Evolutionary conservation across 1,284 basidiomycete genomes (phyloP), one percentile per base, ranked within the genome.

Genomic region (Ustilago sp.): DNA sequence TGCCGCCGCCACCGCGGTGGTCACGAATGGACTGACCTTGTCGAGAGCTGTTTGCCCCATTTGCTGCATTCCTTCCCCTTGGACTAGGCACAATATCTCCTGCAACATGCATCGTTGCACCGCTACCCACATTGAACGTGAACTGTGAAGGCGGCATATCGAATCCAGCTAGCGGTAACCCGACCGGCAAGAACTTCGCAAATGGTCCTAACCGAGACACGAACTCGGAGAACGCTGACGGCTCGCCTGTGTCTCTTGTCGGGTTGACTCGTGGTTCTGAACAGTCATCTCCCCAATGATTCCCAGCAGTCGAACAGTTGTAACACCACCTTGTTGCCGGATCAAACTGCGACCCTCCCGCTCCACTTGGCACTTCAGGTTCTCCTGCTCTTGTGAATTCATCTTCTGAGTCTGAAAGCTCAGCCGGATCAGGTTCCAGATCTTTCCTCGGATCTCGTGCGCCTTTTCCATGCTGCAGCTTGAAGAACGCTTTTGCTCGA

Each of bases 201-300:
- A 93, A 95, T 6, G 94, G 94, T 0, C 94, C 93, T 0, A 89
- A 88, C 55, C 89, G 88, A 11, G 90, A 88, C 81, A 93, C 92
- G 80, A 90, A 88, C 31, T 87, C 86, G 73, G 92, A 90, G 86
- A 95, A 96, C 2, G 93, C 93, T 3, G 92, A 93, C 15, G 89
- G 89, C 74, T 92, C 84, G 41, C 70, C 90, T 43, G 86, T 84
- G 0, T 91, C 89, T 43, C 87, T 83, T 68, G 90, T 90, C 32
- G 86, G 85, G 13, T 87, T 88, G 70, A 88, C 89, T 2, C 89
- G 87, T 2, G 89, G 83, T 43, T 89, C 88, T 34, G 89, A 86
- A 78, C 94, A 96, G 84, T 95, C 94, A 83, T 96, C 94, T 51
- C 94, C 94, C 84, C 93, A 90, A 86, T 97, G 94, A 38, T 79